Evolutionary conservation across 1,139 yeast genomes (phyloP), one percentile per base, ranked within the genome.

Genomic region (Candida tunisiensis): DNA sequence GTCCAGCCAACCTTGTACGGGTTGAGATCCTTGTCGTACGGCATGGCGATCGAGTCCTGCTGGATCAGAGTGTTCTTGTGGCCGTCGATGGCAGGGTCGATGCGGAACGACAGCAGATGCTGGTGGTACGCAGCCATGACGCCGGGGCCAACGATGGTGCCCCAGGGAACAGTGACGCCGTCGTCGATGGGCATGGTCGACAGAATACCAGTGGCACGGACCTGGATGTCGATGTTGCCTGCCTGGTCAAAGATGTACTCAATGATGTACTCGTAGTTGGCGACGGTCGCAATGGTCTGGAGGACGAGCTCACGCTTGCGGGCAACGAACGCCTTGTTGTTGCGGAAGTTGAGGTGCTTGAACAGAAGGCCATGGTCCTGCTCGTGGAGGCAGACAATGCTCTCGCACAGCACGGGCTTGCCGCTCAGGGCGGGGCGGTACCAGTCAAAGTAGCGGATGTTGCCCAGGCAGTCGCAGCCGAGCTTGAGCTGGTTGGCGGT

Each of bases 401-500:
- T 74, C 45, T 80, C 74, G 37, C 74, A 59, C 32, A 69, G 55
- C 35, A 55, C 56, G 30, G 82, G 78, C 34, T 66, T 69, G 50
- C 93, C 93, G 30, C 60, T 57, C 25, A 66, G 60, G 44, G 70
- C 63, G 35, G 67, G 62, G 37, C 73, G 63, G 38, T 62, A 51
- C 33, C 75, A 74, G 46, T 78, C 85, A 46, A 79, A 54, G 58
- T 80, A 80, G 50, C 77, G 72, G 53, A 80, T 78, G 38, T 74
- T 74, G 40, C 93, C 93, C 33, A 80, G 65, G 62, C 93, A 80
- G 58, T 80, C 93, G 56, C 93, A 80, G 28, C 93, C 93, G 38
- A 80, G 64, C 31, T 57, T 61, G 47, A 80, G 66, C 35, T 67
- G 67, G 57, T 80, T 78, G 43, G 82, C 92, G 40, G 67, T 69